A percentile compares a stretch with the other conserved stretches of the same genome.
These are phyloP conservation scores for Saccharomycopsis hybrid DNA, from an alignment of 1,139 yeast species.

Conservation along the genomic window DNA sequence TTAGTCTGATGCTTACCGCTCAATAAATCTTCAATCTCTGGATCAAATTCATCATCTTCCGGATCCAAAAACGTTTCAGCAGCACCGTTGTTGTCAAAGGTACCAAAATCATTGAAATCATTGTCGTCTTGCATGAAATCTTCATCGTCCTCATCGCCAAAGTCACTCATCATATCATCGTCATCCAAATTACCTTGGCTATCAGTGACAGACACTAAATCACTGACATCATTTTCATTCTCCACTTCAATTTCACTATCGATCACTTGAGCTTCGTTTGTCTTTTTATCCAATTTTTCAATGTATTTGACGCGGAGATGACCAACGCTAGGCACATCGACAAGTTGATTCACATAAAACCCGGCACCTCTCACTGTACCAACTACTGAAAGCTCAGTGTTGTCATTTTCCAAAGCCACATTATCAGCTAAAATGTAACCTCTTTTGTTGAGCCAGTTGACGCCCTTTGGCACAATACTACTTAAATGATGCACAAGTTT, in stretches of 20 bases:
- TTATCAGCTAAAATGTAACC: constrained; percentile 79
- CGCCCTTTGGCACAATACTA: constrained; percentile 79
- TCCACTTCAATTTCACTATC: constrained; percentile 51
- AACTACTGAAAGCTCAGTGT: constrained; percentile 49
- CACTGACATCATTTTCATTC: constrained; percentile 36
- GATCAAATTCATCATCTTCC: constrained; percentile 30
- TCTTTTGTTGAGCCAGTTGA: constrained; percentile 88
- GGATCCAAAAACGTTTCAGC: constrained; percentile 19
- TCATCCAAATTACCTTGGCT: constrained; percentile 37
- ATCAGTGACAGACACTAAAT: constrained; percentile 48
- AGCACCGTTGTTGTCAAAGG: constrained; percentile 26
- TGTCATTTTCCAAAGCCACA: constrained; percentile 39
- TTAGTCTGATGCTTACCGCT: constrained; percentile 14
- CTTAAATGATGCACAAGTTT: constrained; percentile 72
- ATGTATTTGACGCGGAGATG: constrained; percentile 75
- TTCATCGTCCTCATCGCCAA: constrained; percentile 43
- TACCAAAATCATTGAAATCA: constrained; percentile 32
- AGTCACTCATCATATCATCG: constrained; percentile 24
- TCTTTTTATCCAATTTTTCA: constrained; percentile 30
- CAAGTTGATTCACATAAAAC: constrained; percentile 64
- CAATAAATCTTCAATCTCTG: constrained; percentile 25
- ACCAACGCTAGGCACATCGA: constrained; percentile 86
- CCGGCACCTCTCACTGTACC: constrained; percentile 89
- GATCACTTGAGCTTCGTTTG: constrained; percentile 10
- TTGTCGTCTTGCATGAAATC: constrained; percentile 41